Conservation (phyloP, 2,329 filamentous ascomycete genomes). For the Fusarium paranaense region DNA sequence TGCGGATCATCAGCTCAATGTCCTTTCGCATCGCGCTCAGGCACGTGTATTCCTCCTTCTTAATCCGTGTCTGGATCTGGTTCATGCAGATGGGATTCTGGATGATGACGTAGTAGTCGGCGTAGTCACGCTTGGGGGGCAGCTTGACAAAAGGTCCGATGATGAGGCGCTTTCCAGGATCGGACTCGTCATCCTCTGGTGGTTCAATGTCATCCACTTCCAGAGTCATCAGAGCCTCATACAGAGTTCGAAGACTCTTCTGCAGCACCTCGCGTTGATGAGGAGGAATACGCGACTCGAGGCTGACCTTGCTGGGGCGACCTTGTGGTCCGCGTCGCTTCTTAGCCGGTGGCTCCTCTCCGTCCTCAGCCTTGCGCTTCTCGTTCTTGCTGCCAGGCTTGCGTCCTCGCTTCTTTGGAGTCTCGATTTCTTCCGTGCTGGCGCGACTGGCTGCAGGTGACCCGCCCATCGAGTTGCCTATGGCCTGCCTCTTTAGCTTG, state of each 20-base stretch:
- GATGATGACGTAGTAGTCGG: conserved; percentile 96
- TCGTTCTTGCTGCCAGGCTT: conserved; percentile 80
- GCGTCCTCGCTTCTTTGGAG: conserved; percentile 85
- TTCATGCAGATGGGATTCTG: conserved; percentile 95
- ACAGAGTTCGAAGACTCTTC: conserved; percentile 79
- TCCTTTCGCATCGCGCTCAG: conserved; percentile 85
- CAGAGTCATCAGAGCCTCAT: conserved; percentile 83
- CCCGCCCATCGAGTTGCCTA: conserved; percentile 61
- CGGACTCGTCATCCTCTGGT: conserved; percentile 68
- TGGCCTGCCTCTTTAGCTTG: conserved; percentile 69
- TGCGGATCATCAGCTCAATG: conserved; percentile 85
- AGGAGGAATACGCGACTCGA: conserved; percentile 65
- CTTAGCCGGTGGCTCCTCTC: conserved; percentile 80
- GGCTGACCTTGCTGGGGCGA: conserved; percentile 70
- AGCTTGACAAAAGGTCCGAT: conserved; percentile 95
- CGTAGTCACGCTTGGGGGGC: conserved; percentile 88
- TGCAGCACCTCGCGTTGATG: conserved; percentile 84
- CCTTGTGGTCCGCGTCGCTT: conserved; percentile 80
- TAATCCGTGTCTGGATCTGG: conserved; percentile 93
- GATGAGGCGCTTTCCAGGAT: conserved; percentile 77
- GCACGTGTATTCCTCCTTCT: conserved; percentile 90
- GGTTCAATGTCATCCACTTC: conserved; percentile 80
- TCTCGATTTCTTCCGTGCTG: conserved; percentile 82
- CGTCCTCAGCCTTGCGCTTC: conserved; percentile 89
- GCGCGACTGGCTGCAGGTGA: conserved; percentile 85